A percentile compares a stretch with the other conserved stretches of the same genome.
Conservation (phyloP, 306 rosid genomes). For the Citrullus mucosospermus region DNA sequence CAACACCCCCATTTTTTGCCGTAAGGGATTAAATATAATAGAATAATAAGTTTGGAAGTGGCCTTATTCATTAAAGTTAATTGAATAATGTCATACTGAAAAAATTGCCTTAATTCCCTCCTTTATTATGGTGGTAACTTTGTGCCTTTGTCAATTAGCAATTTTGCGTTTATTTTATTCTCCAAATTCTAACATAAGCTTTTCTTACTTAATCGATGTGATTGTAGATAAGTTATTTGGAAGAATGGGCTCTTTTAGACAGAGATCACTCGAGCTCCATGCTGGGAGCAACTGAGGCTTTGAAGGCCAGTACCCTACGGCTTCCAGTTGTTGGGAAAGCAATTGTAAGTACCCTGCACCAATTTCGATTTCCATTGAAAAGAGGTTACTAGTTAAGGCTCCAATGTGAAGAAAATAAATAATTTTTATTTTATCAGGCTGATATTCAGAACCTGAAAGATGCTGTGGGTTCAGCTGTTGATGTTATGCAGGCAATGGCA, state of each 20-base stretch:
- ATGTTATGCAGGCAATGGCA: conserved; percentile 91
- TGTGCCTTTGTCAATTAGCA: not conserved
- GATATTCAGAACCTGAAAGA: conserved; percentile 82
- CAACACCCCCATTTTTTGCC: not conserved
- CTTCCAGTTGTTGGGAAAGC: conserved; percentile 92
- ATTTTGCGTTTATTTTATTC: not conserved
- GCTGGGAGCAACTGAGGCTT: conserved; percentile 97
- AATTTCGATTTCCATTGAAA: not conserved
- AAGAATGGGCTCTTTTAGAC: conserved; percentile 88
- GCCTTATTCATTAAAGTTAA: not conserved
- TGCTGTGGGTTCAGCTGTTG: conserved; percentile 90
- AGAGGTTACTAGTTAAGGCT: not conserved
- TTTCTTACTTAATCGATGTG: conserved; percentile 17
- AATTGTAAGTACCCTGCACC: conserved; percentile 34
- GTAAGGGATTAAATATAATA: not conserved
- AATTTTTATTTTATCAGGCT: conserved; percentile 39
- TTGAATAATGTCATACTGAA: not conserved
- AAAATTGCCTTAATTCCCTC: not conserved
- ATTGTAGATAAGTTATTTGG: conserved; percentile 67
- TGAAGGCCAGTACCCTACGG: conserved; percentile 96
- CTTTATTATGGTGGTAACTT: not conserved
- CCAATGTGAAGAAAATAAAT: not conserved
- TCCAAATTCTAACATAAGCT: not conserved
- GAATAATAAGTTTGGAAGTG: not conserved
- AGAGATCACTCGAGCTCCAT: conserved; percentile 80